Base-by-base conservation (phyloP, 2,329 filamentous ascomycete species). In the Penicillium capsulatum region DNA sequence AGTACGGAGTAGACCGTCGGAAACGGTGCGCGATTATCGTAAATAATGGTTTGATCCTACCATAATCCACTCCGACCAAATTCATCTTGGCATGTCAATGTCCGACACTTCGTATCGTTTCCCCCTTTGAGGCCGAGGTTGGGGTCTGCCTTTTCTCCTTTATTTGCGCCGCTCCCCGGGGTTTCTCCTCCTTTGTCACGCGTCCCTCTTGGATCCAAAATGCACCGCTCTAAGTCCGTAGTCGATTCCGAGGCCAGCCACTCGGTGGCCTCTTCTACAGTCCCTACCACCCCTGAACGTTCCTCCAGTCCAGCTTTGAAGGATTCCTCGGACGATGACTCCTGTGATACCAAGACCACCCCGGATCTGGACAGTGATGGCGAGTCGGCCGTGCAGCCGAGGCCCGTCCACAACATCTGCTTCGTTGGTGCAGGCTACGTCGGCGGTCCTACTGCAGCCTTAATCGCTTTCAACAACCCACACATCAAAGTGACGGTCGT, bases 391-490 rank as follows among this genome's bases (percentile, higher is more conserved):
- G 22, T 42, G 8, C 36, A 16, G 2, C 10, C 36, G 4, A 36
- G 34, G 20, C 10, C 32, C 7, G 48, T 58, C 16, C 47, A 38
- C 7, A 52, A 34, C 16, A 51, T 51, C 4, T 59, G 53, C 36
- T 48, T 55, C 20, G 43, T 58, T 9, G 53, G 55, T 3, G 54
- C 56, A 8, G 54, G 56, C 16, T 51, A 53, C 38, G 49, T 55
- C 13, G 56, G 56, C 14, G 54, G 50, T 2, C 38, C 54, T 16
- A 54, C 54, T 1, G 58, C 46, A 6, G 41, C 55, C 3, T 41
- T 59, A 2, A 47, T 60, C 10, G 58, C 58, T 2, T 45, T 47
- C 3, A 48, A 52, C n/a, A 59, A 59, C 20, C 54, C 55, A 1
- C 44, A 50, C 3, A 45, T 60, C 3, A 48, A 51, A 31, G 55